Percentiles rank a stretch among this genome's conserved stretches.
Evolutionary conservation across 75 land plant genomes (phyloP).

Genomic region (Cupressus sempervirens): DNA sequence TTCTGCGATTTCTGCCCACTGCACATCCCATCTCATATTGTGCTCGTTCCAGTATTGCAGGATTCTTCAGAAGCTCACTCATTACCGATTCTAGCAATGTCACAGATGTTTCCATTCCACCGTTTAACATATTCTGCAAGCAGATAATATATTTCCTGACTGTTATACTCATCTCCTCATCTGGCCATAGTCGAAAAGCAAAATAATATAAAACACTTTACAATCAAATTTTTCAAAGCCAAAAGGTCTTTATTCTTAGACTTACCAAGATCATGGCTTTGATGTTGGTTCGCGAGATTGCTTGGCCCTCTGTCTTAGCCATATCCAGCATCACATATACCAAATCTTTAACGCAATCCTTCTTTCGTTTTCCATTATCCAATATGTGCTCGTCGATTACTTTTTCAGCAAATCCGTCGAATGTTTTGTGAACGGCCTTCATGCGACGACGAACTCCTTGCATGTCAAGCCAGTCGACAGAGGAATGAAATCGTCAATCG

Average conservation of each 20-base stretch:
- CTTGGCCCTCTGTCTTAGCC: slow-evolving; percentile 9
- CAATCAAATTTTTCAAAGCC: background rate
- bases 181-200: too few species aligned
- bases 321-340: slow-evolving; percentile 23
- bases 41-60: background rate
- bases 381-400: slow-evolving; percentile 30
- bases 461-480: slow-evolving; percentile 32
- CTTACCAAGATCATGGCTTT: slow-evolving; percentile 34
- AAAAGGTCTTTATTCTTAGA: background rate
- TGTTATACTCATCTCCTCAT: too few species aligned
- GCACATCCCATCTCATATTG: slow-evolving; percentile 19
- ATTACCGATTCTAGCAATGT: slow-evolving; percentile 25
- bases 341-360: slow-evolving; percentile 10
- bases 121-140: slow-evolving; percentile 27
- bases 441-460: slow-evolving; percentile 24
- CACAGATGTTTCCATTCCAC: slow-evolving; percentile 21
- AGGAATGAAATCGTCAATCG: slow-evolving; percentile 42
- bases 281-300: slow-evolving; percentile 13
- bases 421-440: slow-evolving; percentile 16
- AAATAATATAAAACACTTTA: background rate
- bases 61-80: slow-evolving; percentile 27
- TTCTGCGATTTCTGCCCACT: slow-evolving; percentile 5
- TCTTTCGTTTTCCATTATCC: background rate
- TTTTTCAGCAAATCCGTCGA: slow-evolving; percentile 28
- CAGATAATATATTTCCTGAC: too few species aligned